Percentiles rank a stretch among this genome's conserved stretches.
Conservation (phyloP, 2,329 filamentous ascomycete species). For the Fusarium fracticaudum region DNA sequence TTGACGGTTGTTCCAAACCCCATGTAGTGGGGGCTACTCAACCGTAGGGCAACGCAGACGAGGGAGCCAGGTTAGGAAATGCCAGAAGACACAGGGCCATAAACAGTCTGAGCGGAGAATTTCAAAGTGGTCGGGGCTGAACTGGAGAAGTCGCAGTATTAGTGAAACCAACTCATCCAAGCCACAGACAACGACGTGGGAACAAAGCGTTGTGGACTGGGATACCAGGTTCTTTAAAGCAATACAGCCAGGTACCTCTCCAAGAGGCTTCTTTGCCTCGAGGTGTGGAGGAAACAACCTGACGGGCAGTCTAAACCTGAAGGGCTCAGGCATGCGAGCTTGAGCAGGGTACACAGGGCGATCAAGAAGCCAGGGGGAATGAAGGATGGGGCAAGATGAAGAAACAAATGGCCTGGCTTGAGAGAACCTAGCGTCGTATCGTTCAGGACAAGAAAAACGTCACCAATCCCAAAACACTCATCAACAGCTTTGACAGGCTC, state of each 20-base stretch:
- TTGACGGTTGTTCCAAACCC: conserved; percentile 36
- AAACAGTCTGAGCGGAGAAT: conserved; percentile 42
- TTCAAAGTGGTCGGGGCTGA: conserved; percentile 42
- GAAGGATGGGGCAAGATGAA: conserved; percentile 38
- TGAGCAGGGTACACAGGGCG: conserved; percentile 44
- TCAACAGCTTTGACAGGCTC: conserved; percentile 41
- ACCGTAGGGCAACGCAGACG: conserved; percentile 49
- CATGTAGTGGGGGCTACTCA: conserved; percentile 34
- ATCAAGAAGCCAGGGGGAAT: conserved; percentile 43
- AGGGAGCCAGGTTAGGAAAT: conserved; percentile 53
- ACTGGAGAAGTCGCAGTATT: conserved; percentile 40
- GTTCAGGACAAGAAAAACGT: conserved; percentile 42
- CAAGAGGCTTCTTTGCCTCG: conserved; percentile 31
- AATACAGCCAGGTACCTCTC: conserved; percentile 24
- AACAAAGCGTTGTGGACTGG: conserved; percentile 40
- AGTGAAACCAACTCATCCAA: conserved; percentile 44
- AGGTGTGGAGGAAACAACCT: conserved; percentile 45
- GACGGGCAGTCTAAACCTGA: conserved; percentile 43
- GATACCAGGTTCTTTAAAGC: conserved; percentile 38
- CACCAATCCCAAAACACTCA: conserved; percentile 35
- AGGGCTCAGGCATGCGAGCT: conserved; percentile 44
- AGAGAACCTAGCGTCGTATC: conserved; percentile 35
- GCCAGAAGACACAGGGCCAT: conserved; percentile 44
- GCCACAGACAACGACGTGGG: conserved; percentile 39
- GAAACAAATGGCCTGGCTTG: conserved; percentile 42